Conservation (phyloP, 352 stramenopile genomes). For the Globisporangium nagaii region DNA sequence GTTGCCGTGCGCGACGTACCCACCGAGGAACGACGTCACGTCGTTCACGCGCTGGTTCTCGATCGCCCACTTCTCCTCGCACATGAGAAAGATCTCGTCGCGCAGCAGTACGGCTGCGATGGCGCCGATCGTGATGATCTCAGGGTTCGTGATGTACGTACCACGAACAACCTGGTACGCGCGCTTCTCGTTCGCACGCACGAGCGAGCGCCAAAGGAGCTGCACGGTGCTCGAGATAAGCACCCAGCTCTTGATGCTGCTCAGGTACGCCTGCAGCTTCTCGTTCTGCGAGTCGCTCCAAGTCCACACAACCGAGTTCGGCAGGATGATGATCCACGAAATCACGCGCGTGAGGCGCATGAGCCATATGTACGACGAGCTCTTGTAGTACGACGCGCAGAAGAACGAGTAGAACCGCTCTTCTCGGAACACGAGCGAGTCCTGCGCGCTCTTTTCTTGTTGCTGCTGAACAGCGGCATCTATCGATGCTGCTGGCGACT, state of each 20-base stretch:
- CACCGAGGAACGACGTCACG: slow-evolving; percentile 6
- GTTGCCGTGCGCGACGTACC: slow-evolving; percentile 17
- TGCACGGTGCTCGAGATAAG: slow-evolving; percentile 26
- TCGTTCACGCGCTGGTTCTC: slow-evolving; percentile 22
- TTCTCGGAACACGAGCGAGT: slow-evolving; percentile 8
- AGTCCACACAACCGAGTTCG: slow-evolving; percentile 41
- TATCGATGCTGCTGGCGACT: not conserved
- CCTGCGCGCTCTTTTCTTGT: not conserved
- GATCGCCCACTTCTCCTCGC: slow-evolving; percentile 16
- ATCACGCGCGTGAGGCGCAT: slow-evolving; percentile 22
- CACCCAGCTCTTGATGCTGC: slow-evolving; percentile 27
- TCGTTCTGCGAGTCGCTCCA: slow-evolving; percentile 22
- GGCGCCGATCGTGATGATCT: slow-evolving; percentile 16
- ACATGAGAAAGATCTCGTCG: slow-evolving; percentile 16
- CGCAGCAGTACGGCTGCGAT: slow-evolving; percentile 2
- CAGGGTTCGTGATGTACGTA: slow-evolving; percentile 17
- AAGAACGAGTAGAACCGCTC: slow-evolving; percentile 27
- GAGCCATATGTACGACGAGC: slow-evolving; percentile 14
- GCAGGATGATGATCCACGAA: slow-evolving; percentile 53
- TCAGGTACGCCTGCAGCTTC: slow-evolving; percentile 36
- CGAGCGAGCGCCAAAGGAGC: slow-evolving; percentile 21
- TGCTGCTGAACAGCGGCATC: no score
- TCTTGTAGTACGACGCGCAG: slow-evolving; percentile 20
- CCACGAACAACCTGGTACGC: slow-evolving; percentile 19
- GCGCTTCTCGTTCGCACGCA: slow-evolving; percentile 23